Evolutionary conservation across 2,329 filamentous ascomycete genomes (phyloP).

Genomic region (Ophiocordyceps sinensis): DNA sequence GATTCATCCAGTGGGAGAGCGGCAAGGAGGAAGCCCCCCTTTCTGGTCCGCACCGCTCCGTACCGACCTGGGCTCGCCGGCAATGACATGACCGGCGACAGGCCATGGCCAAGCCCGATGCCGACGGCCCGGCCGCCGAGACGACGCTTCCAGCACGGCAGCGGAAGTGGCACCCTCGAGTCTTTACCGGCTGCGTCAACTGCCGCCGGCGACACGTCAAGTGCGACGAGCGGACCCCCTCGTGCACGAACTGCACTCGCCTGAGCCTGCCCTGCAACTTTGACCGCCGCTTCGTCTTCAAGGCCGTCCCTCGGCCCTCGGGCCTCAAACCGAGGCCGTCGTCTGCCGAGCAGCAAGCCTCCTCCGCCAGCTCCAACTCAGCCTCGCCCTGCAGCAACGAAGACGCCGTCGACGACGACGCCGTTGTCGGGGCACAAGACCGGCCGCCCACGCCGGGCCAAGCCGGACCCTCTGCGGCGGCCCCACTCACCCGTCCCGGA

Average conservation of each 20-base stretch:
- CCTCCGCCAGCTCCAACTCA: neutral
- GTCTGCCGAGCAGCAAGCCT: neutral
- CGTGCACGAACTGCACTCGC: constrained; percentile 21
- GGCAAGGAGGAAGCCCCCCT: no score
- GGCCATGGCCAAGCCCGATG: constrained; percentile 5
- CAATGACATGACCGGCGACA: constrained; percentile 1
- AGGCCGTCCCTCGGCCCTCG: constrained; percentile 1
- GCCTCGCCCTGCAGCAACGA: neutral
- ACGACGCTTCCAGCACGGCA: constrained; percentile 3
- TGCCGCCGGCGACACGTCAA: constrained; percentile 22
- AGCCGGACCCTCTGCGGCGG: neutral
- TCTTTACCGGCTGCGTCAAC: constrained; percentile 24
- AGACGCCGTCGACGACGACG: neutral
- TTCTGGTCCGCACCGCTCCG: neutral
- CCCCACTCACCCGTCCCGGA: neutral
- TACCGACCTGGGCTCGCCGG: neutral
- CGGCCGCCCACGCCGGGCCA: neutral
- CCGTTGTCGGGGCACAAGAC: neutral
- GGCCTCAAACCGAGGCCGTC: constrained; percentile 2
- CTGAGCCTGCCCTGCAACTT: constrained; percentile 8
- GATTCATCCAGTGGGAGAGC: no score
- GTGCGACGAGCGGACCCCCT: constrained; percentile 13
- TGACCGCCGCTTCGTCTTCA: constrained; percentile 7
- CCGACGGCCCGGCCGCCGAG: constrained; percentile 2
- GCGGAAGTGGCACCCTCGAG: constrained; percentile 21